Evolutionary conservation across 2,329 filamentous ascomycete genomes (phyloP), one percentile per base, ranked within the genome.

Genomic region (Apiospora marii): DNA sequence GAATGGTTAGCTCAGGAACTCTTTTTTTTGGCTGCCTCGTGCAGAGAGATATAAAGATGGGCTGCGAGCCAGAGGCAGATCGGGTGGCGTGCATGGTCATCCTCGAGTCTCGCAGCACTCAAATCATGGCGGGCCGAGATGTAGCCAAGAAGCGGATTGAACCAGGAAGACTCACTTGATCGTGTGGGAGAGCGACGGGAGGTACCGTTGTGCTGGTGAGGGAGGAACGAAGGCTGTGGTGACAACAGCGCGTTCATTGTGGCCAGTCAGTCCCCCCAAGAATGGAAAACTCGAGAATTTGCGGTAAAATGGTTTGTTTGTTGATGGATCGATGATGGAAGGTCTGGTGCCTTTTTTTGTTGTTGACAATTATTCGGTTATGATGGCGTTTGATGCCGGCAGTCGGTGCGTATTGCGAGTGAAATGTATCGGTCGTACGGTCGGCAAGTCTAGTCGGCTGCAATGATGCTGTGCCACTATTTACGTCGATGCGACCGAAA

Each of bases 191-290:
- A 90, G 75, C 86, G 85, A 75, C 87, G 86, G 43, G 67, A 30
- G 76, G 84, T 83, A 74, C 84, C 83, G 78, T 90, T 88, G 86
- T 89, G 87, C 76, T 89, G 88, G 77, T 89, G 87, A 79, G 87
- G 86, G 78, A 91, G 89, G 76, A 88, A 84, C 73, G 88, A 84
- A 70, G 88, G 89, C 80, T 91, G 89, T 77, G 89, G 87, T 78
- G 88, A 87, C 75, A 92, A 82, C 82, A 92, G 81, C 80, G 90
- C 85, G 81, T 91, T 91, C 90, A 92, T 92, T 72, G 75, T 87
- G 68, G 46, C 68, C 68, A 22, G 34, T 61, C 30, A 61, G 30
- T 61, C 53, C 58, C 58, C 58, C 58, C 58, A 41, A 64, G 30
- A 10, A 41, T 41, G 10, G 34, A 64, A 64, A 14, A 41, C 19